Percentiles rank a stretch among this genome's conserved stretches.
Evolutionary conservation across 2,329 filamentous ascomycete genomes (phyloP).

Genomic region (Colletotrichum tabaci): DNA sequence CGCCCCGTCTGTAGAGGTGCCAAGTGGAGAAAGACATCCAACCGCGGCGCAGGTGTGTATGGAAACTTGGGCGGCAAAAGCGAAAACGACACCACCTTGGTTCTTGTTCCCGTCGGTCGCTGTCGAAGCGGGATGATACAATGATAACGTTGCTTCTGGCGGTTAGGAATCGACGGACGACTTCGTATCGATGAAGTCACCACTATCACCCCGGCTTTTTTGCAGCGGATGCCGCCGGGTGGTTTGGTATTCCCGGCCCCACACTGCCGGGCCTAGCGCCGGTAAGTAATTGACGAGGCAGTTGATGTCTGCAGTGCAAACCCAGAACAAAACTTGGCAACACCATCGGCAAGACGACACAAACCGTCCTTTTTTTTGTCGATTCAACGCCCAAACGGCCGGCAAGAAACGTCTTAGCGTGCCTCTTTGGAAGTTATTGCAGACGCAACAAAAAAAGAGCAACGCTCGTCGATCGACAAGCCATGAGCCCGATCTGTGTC

Average conservation of each 20-base stretch:
- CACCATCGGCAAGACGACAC: not conserved
- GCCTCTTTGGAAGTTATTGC: not conserved
- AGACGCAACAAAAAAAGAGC: conserved; percentile 9
- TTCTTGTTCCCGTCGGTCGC: not conserved
- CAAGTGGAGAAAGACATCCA: not conserved
- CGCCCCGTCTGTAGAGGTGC: not conserved
- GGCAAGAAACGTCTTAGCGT: not conserved
- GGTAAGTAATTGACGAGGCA: conserved; percentile 20
- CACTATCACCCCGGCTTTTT: conserved; percentile 26
- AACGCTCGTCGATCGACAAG: conserved; percentile 33
- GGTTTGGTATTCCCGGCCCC: conserved; percentile 33
- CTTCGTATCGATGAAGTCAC: conserved; percentile 41
- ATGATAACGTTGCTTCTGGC: not conserved
- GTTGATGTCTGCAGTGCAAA: conserved; percentile 7
- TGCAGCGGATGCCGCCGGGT: conserved; percentile 19
- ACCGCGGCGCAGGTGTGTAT: not conserved
- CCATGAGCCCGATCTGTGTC: conserved; percentile 27
- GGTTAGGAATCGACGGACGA: not conserved
- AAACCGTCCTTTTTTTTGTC: not conserved
- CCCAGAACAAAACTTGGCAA: conserved; percentile 4
- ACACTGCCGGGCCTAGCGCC: conserved; percentile 33
- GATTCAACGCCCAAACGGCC: conserved; percentile 19
- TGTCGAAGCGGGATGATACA: not conserved
- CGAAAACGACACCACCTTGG: not conserved
- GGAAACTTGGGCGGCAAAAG: not conserved